Base-by-base conservation (phyloP, 345 rosid genomes). In the Cardamine resedifolia region DNA sequence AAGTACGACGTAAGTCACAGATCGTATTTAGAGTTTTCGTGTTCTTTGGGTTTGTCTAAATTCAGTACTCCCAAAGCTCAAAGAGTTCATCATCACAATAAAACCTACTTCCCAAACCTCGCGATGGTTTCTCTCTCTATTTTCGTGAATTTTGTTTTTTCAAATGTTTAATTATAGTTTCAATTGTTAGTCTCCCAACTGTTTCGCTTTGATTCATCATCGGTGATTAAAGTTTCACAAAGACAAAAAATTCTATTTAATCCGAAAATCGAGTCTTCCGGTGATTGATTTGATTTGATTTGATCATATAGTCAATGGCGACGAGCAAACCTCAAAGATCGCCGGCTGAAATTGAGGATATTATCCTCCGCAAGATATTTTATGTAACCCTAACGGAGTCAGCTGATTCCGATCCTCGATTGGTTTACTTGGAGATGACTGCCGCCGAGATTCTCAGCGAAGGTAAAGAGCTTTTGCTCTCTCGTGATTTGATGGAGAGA, bases 391-490 rank as follows among this genome's bases (percentile, higher is more conserved):
- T 96, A 41, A 60, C 77, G 28, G 90, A 86, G 16, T 53, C 83
- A 18, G 16, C 41, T 9, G 81, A 38, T 6, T 5, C 83, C 26
- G 93, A 88, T 80, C 75, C 88, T 8, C 80, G 88, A 38, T 30
- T 82, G 31, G 86, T 83, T 14, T 88, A 90, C 79, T 76, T 95
- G 57, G 96, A 88, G 78, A 79, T 87, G 84, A 81, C 96, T 0
- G 99, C 98, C 1, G 96, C 98, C 2, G 99, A 95, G 83, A 78
- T 96, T 78, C 93, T 96, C 72, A 96, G 99, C 78, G 96, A 96
- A 83, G 90, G 96, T 11, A 87, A 74, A 58, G 86, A 82, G 8
- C 73, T 96, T 64, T 78, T 64, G 43, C 90, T 96, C 30, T 83
- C 81, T 36, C 88, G 98, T 30, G 96, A 88, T 76, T 64, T 88